These are phyloP conservation scores for Guyanaporus albipodus DNA, from an alignment of 768 basidiomycete genomes.

Conservation along the genomic window DNA sequence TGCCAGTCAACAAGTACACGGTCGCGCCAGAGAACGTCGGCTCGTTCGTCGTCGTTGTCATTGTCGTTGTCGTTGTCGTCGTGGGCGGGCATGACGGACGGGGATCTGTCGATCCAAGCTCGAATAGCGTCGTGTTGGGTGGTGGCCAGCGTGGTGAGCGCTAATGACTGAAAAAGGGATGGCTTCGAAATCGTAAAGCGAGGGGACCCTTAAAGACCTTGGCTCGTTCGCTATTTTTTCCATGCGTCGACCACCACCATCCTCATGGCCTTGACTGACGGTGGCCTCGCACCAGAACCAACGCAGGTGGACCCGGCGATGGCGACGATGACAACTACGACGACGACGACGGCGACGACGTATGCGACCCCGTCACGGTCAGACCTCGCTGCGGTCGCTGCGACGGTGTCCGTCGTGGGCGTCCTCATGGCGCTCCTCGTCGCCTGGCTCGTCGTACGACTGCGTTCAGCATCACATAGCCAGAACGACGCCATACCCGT, in stretches of 20 bases:
- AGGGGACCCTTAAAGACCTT: too few relatives aligned
- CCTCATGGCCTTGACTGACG: too few relatives aligned
- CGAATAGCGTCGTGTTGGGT: background rate
- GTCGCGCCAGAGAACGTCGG: conserved; percentile 50
- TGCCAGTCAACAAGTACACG: conserved; percentile 54
- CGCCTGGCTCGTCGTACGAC: conserved; percentile 24
- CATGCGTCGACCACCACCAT: too few relatives aligned
- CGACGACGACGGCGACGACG: background rate
- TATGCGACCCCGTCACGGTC: conserved; percentile 14
- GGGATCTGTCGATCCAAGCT: background rate
- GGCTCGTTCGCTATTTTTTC: too few relatives aligned
- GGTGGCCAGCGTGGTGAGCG: background rate
- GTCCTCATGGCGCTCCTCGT: conserved; percentile 23
- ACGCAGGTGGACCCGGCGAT: background rate
- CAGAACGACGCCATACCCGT: background rate
- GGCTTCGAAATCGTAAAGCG: background rate
- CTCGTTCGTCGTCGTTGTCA: too few relatives aligned
- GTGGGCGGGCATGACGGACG: background rate
- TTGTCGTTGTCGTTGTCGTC: conserved; percentile 19
- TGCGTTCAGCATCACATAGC: conserved; percentile 11
- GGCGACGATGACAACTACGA: too few relatives aligned
- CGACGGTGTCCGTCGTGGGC: conserved; percentile 26
- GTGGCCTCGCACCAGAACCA: background rate
- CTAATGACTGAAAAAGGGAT: background rate
- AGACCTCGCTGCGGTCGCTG: conserved; percentile 22